Evolutionary conservation across 352 stramenopile genomes (phyloP).

Genomic region (Phytophthora uliginosa): DNA sequence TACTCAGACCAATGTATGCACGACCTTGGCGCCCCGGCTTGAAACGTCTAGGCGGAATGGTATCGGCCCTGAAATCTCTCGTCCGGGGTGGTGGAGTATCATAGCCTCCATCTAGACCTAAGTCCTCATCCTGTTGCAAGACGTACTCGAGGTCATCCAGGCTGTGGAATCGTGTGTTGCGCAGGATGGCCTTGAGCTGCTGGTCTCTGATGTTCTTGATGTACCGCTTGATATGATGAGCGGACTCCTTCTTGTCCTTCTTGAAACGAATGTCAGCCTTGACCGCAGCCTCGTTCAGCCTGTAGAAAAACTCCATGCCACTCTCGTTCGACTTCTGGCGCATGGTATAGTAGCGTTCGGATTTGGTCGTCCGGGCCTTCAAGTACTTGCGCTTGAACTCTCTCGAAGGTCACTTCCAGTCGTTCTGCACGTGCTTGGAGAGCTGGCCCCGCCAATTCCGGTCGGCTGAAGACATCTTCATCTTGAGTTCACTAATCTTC

Average conservation of each 20-base stretch:
- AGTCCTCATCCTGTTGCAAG: neutral
- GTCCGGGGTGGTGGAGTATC: neutral
- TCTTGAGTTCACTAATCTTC: conserved; percentile 4
- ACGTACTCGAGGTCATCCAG: neutral
- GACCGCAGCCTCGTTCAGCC: too few species aligned
- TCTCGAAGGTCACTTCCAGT: neutral
- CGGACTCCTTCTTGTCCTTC: too few species aligned
- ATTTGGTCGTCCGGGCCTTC: neutral
- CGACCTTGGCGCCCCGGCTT: neutral
- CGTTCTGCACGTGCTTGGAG: neutral
- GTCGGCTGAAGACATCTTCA: conserved; percentile 1
- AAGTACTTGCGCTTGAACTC: neutral
- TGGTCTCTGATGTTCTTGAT: too few species aligned
- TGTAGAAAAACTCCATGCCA: too few species aligned
- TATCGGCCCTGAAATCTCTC: neutral
- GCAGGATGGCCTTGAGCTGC: too few species aligned
- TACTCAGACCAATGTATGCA: neutral
- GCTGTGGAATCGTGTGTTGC: too few species aligned
- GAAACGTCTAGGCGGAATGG: neutral
- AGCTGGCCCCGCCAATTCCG: conserved; percentile 4
- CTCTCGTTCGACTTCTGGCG: conserved; percentile 3
- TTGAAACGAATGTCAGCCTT: too few species aligned
- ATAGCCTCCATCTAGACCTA: neutral
- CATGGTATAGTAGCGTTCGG: conserved; percentile 3
- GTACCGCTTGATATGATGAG: too few species aligned